Evolutionary conservation across 331 rosid species (phyloP).

Genomic region (Spiraea crenata): DNA sequence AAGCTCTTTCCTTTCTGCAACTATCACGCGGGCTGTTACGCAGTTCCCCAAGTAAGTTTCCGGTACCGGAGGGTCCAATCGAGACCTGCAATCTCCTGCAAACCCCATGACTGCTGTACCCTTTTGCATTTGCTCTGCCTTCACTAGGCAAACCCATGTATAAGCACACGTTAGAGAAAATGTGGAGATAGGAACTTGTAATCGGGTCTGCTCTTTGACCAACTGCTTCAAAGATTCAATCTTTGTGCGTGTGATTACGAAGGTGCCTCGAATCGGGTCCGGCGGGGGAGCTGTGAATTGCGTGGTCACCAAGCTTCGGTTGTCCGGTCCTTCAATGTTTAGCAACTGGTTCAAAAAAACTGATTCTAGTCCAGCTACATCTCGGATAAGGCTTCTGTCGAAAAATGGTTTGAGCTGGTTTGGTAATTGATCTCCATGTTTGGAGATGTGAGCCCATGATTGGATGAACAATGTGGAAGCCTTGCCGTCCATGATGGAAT

Average conservation of each 20-base stretch:
- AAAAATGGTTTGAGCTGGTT: slow-evolving; percentile 10
- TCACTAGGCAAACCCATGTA: slow-evolving; percentile 26
- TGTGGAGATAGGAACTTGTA: slow-evolving; percentile 15
- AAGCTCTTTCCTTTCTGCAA: neutral
- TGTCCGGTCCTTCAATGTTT: slow-evolving; percentile 14
- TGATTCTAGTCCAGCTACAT: neutral
- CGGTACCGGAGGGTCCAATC: slow-evolving; percentile 20
- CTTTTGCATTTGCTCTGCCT: slow-evolving; percentile 4
- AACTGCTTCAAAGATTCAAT: slow-evolving; percentile 4
- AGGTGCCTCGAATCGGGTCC: slow-evolving; percentile 14
- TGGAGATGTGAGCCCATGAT: slow-evolving; percentile 26
- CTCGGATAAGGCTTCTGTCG: slow-evolving; percentile 11
- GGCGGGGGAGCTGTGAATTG: neutral
- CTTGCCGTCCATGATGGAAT: slow-evolving; percentile 25
- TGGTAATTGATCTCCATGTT: neutral
- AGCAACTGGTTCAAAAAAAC: neutral
- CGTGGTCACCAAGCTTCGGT: slow-evolving; percentile 20
- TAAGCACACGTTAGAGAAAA: slow-evolving; percentile 27
- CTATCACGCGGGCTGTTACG: neutral
- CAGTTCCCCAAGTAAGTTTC: slow-evolving; percentile 35
- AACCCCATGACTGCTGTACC: neutral
- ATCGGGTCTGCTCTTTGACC: neutral
- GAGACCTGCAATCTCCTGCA: slow-evolving; percentile 15
- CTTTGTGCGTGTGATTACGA: neutral
- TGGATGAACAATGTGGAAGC: slow-evolving; percentile 14